Percentiles rank a stretch among this genome's conserved stretches.
Conservation (phyloP, 495 filamentous ascomycete species). For the Aspergillus hancockii region DNA sequence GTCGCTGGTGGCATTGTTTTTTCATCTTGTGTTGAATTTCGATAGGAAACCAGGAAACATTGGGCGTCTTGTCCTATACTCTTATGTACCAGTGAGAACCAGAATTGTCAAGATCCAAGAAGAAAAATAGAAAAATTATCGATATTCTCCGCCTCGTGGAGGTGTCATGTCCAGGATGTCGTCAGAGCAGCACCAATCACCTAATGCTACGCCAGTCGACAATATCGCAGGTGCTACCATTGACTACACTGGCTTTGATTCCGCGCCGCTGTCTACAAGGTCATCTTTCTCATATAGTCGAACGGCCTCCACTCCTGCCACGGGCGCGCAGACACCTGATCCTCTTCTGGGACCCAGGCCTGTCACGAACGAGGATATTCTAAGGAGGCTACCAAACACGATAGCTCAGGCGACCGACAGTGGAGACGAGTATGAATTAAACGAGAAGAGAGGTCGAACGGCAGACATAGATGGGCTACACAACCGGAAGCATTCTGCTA, state of each 20-base stretch:
- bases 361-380: slow-evolving; percentile 1
- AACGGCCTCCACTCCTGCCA: slow-evolving; percentile 13
- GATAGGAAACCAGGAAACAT: neutral
- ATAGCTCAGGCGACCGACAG: slow-evolving; percentile 5
- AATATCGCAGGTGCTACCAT: neutral
- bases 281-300: slow-evolving; percentile 12
- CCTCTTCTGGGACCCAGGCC: slow-evolving; percentile 11
- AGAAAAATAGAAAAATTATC: neutral
- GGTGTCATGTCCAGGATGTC: neutral
- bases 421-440: slow-evolving; percentile 8
- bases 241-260: slow-evolving; percentile 6
- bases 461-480: neutral
- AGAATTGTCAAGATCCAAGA: neutral
- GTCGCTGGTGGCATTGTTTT: neutral
- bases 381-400: slow-evolving; percentile 10
- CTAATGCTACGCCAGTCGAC: neutral
- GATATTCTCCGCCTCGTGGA: neutral
- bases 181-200: neutral
- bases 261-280: slow-evolving; percentile 9
- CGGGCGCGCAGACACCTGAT: slow-evolving; percentile 20
- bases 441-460: neutral
- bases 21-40: neutral
- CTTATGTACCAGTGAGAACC: neutral
- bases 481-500: neutral
- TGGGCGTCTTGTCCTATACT: neutral